phyloP scores from a whole-genome alignment of 306 rosid species.

The Glycine latifolia region DNA sequence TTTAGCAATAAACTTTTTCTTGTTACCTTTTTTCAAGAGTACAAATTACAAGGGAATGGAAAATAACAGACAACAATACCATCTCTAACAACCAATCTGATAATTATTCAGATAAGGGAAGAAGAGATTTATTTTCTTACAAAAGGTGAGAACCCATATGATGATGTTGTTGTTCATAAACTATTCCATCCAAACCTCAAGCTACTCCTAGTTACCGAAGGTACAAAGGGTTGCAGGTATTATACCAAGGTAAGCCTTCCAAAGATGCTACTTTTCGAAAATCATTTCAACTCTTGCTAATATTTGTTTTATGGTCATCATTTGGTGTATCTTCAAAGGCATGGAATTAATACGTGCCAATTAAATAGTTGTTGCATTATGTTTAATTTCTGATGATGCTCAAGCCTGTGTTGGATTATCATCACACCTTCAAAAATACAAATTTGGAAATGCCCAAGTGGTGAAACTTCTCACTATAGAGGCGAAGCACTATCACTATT shows the following conservation, averaged over 20 bases:
- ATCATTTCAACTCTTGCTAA: constrained; percentile 18
- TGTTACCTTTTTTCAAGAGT: constrained; percentile 37
- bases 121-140: constrained; percentile 91
- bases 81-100: constrained; percentile 39
- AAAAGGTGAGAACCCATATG: constrained; percentile 83
- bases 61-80: constrained; percentile 27
- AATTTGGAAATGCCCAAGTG: no score
- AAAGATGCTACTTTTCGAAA: constrained; percentile 17
- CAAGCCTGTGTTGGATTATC: no score
- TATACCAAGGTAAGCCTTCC: constrained; percentile 79
- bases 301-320: constrained; percentile 9
- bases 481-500: no score
- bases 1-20: constrained; percentile 27
- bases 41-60: constrained; percentile 10
- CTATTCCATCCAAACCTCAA: constrained; percentile 88
- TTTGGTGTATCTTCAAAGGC: constrained; percentile 22
- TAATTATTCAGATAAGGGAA: constrained; percentile 72
- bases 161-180: constrained; percentile 82
- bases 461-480: no score
- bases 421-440: no score
- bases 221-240: constrained; percentile 92
- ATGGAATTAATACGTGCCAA: not conserved
- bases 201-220: constrained; percentile 92
- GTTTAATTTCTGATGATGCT: no score
- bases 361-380: constrained; percentile 11